Conservation (phyloP, 768 basidiomycete species). For the Calvatia gigantea region DNA sequence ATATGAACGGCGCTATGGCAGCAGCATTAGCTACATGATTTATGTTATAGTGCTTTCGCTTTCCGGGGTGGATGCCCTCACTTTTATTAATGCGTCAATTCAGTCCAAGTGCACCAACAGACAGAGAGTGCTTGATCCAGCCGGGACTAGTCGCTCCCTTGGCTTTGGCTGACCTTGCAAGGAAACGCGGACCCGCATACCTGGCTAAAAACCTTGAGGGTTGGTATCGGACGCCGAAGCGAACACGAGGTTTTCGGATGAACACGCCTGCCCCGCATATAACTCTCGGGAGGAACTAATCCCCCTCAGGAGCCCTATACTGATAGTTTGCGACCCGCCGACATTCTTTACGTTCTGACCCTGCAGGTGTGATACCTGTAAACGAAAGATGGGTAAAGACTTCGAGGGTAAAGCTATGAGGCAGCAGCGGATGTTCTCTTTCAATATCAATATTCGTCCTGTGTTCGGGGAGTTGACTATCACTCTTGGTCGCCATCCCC, state of each 20-base stretch:
- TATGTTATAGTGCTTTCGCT: no score
- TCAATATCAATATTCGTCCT: no score
- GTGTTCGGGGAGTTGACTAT: no score
- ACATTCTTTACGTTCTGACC: background rate
- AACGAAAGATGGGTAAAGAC: no score
- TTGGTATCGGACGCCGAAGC: background rate
- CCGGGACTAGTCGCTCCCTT: background rate
- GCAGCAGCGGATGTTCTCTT: no score
- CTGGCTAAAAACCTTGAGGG: background rate
- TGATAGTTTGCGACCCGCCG: background rate
- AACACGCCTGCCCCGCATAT: background rate
- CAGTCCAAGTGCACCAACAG: background rate
- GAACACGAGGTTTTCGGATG: background rate
- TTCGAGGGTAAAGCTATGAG: background rate
- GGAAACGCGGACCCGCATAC: background rate
- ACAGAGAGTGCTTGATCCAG: background rate
- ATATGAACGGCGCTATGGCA: conserved; percentile 2
- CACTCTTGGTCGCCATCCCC: no score
- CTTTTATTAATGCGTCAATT: background rate
- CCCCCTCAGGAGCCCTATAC: background rate
- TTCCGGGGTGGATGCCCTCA: background rate
- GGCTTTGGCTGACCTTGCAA: background rate
- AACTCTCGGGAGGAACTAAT: background rate
- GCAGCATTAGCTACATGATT: background rate
- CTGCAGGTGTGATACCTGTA: background rate